Base-by-base conservation (phyloP, 108 stramenopile species). In the Nannochloropsis granulata region DNA sequence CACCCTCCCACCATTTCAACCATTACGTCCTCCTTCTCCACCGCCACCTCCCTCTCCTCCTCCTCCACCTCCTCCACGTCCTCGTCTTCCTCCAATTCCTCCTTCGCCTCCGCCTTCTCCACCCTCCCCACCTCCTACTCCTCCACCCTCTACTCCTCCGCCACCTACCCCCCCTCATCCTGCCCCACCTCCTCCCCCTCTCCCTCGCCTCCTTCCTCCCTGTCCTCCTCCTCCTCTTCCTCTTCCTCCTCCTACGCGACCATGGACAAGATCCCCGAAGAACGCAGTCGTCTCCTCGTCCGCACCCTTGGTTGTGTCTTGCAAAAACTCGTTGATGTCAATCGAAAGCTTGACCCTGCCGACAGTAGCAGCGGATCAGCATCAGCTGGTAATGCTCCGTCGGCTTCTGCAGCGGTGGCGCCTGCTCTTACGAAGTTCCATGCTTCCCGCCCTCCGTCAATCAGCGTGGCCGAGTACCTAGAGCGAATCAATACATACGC, bases 401-500 rank as follows among this genome's bases (percentile, higher is more conserved):
- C 5, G 34, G 34, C 34, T 34, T 34, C 34, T 34, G 34, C 34
- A 34, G 34, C 34, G 1, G 5, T 34, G 34, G 34, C 34, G 25
- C 83, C 24, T 3, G 43, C 84, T 12, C 81, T 98, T 23, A 98
- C 97, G 56, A 95, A 95, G 84, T 98, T 98, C 88, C 97, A 97
- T 83, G 97, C 97, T 21, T 92, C 96, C 79, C 92, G 94, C 80
- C 94, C 96, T 12, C 98, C 98, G 13, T 93, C 91, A 13, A 98
- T 98, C 82, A 90, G 92, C 42, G 92, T 98, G 24, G 88, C 91
- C 42, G 93, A 93, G 79, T 98, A 98, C 87, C 89, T 98, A 56
- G 95, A 98, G 90, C 91, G 96, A 45, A 97, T 99, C 80, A 94
- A 94, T 89, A 96, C 97, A 84, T 97, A 97, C 87, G 94, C 97